Evolutionary conservation across 305 asterid species (phyloP).

Genomic region (Rubia tinctorum): DNA sequence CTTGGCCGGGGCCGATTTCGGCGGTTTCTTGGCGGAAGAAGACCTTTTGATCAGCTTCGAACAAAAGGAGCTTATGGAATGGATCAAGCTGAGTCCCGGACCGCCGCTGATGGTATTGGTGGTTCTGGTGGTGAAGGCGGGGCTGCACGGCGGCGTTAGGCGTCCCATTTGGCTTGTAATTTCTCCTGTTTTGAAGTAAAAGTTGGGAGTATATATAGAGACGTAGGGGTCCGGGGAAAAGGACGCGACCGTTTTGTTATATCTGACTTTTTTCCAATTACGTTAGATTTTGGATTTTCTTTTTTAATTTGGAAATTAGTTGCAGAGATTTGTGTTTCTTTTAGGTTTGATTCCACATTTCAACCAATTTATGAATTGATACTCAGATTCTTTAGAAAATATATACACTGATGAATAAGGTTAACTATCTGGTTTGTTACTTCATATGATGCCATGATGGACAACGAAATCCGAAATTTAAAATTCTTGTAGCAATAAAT

Average conservation of each 20-base stretch:
- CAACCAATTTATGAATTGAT: background rate
- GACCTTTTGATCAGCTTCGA: conserved; percentile 12
- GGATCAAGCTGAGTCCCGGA: conserved; percentile 6
- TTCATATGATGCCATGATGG: background rate
- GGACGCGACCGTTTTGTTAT: conserved; percentile 8
- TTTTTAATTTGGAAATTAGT: background rate
- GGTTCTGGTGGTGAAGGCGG: conserved; percentile 3
- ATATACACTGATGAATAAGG: background rate
- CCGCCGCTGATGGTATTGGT: background rate
- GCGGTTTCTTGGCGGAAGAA: conserved; percentile 5
- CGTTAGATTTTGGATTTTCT: conserved; percentile 2
- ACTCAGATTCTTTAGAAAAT: background rate
- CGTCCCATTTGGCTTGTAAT: conserved; percentile 4
- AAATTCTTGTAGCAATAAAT: background rate
- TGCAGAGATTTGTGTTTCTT: background rate
- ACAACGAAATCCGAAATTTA: background rate
- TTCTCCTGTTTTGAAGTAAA: background rate
- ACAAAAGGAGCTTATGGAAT: conserved; percentile 17
- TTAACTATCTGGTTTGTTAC: background rate
- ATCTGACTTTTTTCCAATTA: background rate
- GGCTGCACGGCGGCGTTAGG: conserved; percentile 17
- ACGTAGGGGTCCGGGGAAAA: background rate
- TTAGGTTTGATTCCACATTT: background rate
- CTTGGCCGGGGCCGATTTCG: conserved; percentile 16
- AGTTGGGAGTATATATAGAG: conserved; percentile 7